Percentiles rank a stretch among this genome's conserved stretches.
Conservation (phyloP, 768 basidiomycete species). For the Neoboletus magnificus region DNA sequence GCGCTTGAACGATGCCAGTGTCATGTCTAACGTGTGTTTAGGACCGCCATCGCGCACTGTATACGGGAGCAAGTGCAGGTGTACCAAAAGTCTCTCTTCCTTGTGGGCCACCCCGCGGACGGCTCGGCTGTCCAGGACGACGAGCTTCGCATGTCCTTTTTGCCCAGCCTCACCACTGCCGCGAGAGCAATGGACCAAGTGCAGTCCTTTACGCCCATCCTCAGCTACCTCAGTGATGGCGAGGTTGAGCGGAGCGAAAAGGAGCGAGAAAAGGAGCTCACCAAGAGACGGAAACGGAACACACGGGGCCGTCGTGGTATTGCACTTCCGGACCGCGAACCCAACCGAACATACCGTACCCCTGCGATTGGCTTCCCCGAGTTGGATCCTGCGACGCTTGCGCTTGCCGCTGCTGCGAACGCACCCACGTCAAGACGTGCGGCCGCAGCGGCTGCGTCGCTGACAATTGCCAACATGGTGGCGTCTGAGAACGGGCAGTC, state of each 20-base stretch:
- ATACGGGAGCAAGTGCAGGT: constrained; percentile 94
- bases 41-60: constrained; percentile 91
- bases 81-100: constrained; percentile 88
- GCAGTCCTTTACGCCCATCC: constrained; percentile 77
- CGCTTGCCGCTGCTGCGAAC: constrained; percentile 58
- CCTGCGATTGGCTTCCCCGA: constrained; percentile 84
- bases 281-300: constrained; percentile 79
- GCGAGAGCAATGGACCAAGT: constrained; percentile 78
- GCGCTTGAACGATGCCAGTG: neutral
- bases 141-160: constrained; percentile 85
- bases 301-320: constrained; percentile 79
- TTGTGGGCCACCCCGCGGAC: constrained; percentile 84
- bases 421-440: constrained; percentile 75
- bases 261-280: constrained; percentile 91
- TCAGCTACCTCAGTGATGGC: constrained; percentile 83
- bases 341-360: constrained; percentile 87
- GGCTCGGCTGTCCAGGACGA: constrained; percentile 80
- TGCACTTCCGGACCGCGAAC: constrained; percentile 88
- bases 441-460: constrained; percentile 78
- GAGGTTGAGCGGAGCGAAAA: constrained; percentile 88
- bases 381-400: constrained; percentile 66
- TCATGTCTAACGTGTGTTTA: constrained; percentile 33
- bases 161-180: constrained; percentile 72
- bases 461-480: constrained; percentile 90
- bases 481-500: constrained; percentile 84